Evolutionary conservation across 2,329 filamentous ascomycete species (phyloP).

Genomic region (Akanthomyces muscarius): DNA sequence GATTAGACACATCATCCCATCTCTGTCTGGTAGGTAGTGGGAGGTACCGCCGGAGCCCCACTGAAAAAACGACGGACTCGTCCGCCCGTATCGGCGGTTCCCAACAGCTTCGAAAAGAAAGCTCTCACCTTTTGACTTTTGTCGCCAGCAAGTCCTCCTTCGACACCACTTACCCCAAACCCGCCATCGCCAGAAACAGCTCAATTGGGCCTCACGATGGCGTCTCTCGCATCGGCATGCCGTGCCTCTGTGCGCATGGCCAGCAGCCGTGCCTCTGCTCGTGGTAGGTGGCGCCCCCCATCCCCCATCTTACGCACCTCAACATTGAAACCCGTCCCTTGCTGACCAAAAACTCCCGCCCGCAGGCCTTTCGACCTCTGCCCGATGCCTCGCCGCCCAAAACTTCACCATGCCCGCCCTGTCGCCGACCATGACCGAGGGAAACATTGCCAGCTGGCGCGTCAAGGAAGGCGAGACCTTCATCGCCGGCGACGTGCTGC

Average conservation of each 20-base stretch:
- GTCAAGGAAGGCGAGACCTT: conserved; percentile 85
- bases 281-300: conserved; percentile 47
- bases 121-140: conserved; percentile 23
- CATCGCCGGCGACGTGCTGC: conserved; percentile 76
- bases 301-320: not conserved
- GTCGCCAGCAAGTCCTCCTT: conserved; percentile 20
- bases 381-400: conserved; percentile 65
- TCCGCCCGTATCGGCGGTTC: conserved; percentile 28
- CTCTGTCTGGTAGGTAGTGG: not conserved
- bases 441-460: conserved; percentile 80
- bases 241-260: conserved; percentile 60
- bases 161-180: conserved; percentile 12
- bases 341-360: conserved; percentile 14
- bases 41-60: conserved; percentile 20
- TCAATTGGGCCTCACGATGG: conserved; percentile 47
- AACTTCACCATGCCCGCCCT: conserved; percentile 91
- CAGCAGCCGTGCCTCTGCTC: conserved; percentile 42
- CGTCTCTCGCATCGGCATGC: conserved; percentile 61
- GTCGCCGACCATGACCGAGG: conserved; percentile 91
- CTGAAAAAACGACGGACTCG: conserved; percentile 30
- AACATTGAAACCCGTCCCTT: not conserved
- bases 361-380: conserved; percentile 61
- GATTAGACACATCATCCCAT: not conserved
- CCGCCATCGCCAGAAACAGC: conserved; percentile 20
- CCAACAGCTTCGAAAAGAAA: conserved; percentile 32